Evolutionary conservation across 2,329 filamentous ascomycete species (phyloP), one percentile per base, ranked within the genome.

Genomic region (Penicillium janthinellum): DNA sequence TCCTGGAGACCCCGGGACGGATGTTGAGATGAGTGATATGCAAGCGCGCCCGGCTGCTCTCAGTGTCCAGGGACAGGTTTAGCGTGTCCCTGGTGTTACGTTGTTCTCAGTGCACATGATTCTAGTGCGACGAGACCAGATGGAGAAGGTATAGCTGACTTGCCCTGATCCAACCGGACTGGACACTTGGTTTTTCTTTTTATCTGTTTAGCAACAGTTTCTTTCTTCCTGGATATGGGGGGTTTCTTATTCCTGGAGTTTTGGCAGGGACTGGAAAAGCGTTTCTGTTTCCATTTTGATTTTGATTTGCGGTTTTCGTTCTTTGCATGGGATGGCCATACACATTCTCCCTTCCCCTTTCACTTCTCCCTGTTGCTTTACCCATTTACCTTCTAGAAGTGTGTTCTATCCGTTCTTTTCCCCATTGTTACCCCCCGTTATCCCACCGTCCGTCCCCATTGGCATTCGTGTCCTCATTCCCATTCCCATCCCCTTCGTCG

Each of bases 51-150:
- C 67, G 37, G 20, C 34, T n/a, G 49, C 14, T 0, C 69, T 71
- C 38, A 64, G 65, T 41, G 67, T 72, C 15, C 63, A 72, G 59
- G 66, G 69, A 11, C 60, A 62, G 39, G 54, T 71, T 35, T 61
- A 61, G 42, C 25, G 50, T 34, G 6, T 22, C 5, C 22, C 17
- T 15, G 34, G 3, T 22, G 15, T n/a, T 49, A 31, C 17, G 15
- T 14, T 7, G 47, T 34, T 12, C 28, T 17, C 31, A 10, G 47
- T 34, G 15, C 22, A 15, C 20, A 22, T 45, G 42, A 20, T 42
- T 11, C 14, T 6, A 14, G 11, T 15, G 20, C 20, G 7, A 45
- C 5, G 12, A 45, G 22, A 15, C 4, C 11, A n/a, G 6, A 45
- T 12, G 20, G 42, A 45, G 14, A n/a, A 10, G 42, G 6, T 45